Base-by-base conservation (phyloP, 176 grass and related monocot genomes). In the Oryza coarctata region DNA sequence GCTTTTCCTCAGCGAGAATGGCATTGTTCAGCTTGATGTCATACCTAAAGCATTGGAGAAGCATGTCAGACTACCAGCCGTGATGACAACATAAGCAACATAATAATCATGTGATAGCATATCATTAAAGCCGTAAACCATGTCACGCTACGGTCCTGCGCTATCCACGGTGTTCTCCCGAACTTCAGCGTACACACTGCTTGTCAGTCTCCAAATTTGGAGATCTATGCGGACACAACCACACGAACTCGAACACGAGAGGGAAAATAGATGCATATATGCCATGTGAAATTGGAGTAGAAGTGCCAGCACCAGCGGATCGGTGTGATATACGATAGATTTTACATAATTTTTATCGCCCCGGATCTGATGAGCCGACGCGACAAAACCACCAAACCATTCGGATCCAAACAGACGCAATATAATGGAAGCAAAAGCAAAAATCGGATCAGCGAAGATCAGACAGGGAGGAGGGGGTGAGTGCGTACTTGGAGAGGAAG, bases 1-100 rank as follows among this genome's bases (percentile, higher is more conserved):
- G 97, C 57, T 89, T 99, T 2, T 93, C 91, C 71, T 93, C 96
- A 0, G 96, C 93, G 2, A 99, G 93, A 70, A 95, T 99, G 68
- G 96, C 96, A 89, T 99, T 68, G 77, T 88, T 95, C n/a, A 41
- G 80, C 89, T 95, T 82, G 68, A 99, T 65, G 22, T 90, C 96
- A 79, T 96, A 99, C 82, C 96, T 99, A 57, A 68, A 77, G 90
- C 71, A 83, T 36, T 29, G 70, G 23, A 33, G 40, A 77, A 85
- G 75, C 39, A 38, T 23, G 80, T 85, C 13, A 79, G 65, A 60
- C 66, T 22, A 40, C 11, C 15, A 38, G 70, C 74, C 35, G 68
- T 70, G 29, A 78, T 34, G 9, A 65, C 14, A 87, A 12, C 76
- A 77, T 68, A 68, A 39, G 50, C 26, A n/a, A 60, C 33, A 44